Evolutionary conservation across 495 filamentous ascomycete genomes (phyloP).

Genomic region (Poronia punctata): DNA sequence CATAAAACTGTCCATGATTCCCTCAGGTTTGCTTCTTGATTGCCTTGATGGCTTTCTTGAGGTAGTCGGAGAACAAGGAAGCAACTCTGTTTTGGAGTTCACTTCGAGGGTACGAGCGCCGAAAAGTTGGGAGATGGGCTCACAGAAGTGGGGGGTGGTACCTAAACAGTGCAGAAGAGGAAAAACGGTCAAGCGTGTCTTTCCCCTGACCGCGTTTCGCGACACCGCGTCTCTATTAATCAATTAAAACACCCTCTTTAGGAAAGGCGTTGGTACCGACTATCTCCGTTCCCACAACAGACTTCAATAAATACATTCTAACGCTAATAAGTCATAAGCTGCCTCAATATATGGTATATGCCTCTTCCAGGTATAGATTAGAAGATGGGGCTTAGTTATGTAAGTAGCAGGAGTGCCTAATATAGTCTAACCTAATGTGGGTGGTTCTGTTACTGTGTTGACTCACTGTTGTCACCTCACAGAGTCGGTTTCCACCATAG

Average conservation of each 20-base stretch:
- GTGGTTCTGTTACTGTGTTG: no score
- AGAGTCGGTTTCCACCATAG: no score
- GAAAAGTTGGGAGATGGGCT: conserved; percentile 1
- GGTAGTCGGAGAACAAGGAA: neutral
- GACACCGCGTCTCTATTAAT: conserved; percentile 13
- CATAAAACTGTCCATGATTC: conserved; percentile 61
- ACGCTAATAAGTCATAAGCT: neutral
- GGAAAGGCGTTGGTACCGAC: conserved; percentile 11
- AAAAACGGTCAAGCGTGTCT: conserved; percentile 3
- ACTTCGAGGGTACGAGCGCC: neutral
- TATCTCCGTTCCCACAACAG: conserved; percentile 13
- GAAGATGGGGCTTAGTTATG: neutral
- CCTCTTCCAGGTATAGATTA: neutral
- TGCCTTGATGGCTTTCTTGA: no score
- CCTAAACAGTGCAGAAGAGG: neutral
- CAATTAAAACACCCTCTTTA: conserved; percentile 13
- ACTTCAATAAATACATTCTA: no score
- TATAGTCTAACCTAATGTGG: no score
- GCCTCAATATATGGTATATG: neutral
- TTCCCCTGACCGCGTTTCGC: conserved; percentile 13
- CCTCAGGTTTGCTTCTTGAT: neutral
- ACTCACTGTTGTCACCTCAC: no score
- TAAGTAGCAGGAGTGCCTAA: no score
- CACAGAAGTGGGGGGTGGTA: neutral
- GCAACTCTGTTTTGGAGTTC: no score